Conservation (phyloP, 2,329 filamentous ascomycete species). For the Coniochaeta sp. region DNA sequence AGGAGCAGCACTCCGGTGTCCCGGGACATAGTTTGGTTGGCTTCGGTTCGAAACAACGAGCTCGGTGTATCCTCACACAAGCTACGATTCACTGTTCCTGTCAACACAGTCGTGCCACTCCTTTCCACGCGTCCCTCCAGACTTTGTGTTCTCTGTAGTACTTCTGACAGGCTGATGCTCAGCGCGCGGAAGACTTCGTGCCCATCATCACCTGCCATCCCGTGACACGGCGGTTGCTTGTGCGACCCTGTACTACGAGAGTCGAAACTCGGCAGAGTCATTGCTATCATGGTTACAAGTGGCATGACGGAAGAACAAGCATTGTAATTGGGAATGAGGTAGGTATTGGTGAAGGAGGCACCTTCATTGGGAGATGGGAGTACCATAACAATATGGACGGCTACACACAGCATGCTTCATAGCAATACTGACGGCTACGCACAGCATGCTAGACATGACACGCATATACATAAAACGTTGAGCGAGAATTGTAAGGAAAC, state of each 20-base stretch:
- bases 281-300: not conserved
- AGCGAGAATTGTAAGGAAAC: no score
- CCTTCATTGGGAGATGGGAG: no score
- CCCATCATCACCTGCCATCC: not conserved
- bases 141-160: not conserved
- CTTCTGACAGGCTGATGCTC: not conserved
- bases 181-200: not conserved
- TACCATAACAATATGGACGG: no score
- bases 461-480: no score
- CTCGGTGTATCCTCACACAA: not conserved
- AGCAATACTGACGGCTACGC: no score
- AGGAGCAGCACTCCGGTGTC: not conserved
- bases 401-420: no score
- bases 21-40: not conserved
- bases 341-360: no score
- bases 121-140: not conserved
- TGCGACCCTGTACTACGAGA: not conserved
- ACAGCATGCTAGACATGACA: no score
- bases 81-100: not conserved
- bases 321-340: no score
- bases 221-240: not conserved
- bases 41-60: not conserved
- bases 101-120: not conserved
- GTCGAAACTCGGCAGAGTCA: not conserved
- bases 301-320: no score